Evolutionary conservation across 1,139 yeast genomes (phyloP), one percentile per base, ranked within the genome.

Genomic region (Blastobotrys elegans): DNA sequence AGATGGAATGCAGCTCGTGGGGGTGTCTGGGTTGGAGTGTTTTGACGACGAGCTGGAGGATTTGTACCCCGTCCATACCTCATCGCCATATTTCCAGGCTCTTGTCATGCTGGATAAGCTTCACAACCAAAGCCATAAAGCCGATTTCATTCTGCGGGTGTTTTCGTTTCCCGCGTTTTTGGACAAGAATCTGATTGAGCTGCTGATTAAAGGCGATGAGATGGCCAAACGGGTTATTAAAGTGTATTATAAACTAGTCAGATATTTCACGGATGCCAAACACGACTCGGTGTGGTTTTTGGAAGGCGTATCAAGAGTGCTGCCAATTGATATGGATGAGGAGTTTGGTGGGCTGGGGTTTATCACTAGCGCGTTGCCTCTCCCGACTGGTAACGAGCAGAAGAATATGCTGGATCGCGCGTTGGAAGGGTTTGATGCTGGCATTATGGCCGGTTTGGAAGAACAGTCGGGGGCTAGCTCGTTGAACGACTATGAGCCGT

Each of bases 101-200:
- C 70, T 90, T 52, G 95, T 95, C 18, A 88, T 87, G 62, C 73
- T 90, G 65, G 92, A 87, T 61, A 87, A 87, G 64, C 71, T 90
- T 42, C 86, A 86, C 64, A 63, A 60, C 46, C 97, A 89, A 64
- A 74, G 92, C 53, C 78, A 83, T 65, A 84, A 86, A 65, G 79
- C 89, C 1, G 96, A 89, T 63, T 90, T 88, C 60, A 86, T 90
- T 33, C 69, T 90, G 37, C 71, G 97, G 42, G 84, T 90, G 20
- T 90, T 90, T 72, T 92, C 96, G 10, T 89, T 90, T 66, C 97
- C 97, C 3, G 97, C 97, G 0, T 68, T 90, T 43, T 70, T 90
- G 55, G 97, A 90, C 64, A 84, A 84, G 61, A 76, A 79, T 27
- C 84, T 90, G 56, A 71, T 89, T 39, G 80, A 84, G 1, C 65